phyloP scores from a whole-genome alignment of 2,329 filamentous ascomycete species.

The Aureobasidium sp. region DNA sequence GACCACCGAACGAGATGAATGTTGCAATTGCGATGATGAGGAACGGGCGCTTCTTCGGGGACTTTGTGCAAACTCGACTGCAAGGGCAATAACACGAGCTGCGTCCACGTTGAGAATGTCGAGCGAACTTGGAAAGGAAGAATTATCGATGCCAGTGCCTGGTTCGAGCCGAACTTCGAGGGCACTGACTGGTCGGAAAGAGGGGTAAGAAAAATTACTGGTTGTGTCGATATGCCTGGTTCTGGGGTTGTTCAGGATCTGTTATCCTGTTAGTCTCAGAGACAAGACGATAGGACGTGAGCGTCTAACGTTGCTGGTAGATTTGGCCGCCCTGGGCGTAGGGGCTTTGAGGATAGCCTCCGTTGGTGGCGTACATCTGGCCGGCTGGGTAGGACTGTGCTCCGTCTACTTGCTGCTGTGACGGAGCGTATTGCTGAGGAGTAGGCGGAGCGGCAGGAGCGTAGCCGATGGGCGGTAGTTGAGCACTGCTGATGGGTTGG shows the following conservation, averaged over 20 bases:
- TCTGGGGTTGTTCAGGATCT: constrained; percentile 17
- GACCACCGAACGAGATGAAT: background rate
- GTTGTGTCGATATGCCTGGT: constrained; percentile 17
- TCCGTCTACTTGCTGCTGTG: constrained; percentile 39
- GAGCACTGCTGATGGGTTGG: constrained; percentile 37
- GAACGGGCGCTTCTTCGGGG: background rate
- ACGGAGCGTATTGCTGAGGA: constrained; percentile 38
- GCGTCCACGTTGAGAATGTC: background rate
- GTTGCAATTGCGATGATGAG: background rate
- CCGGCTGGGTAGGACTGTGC: constrained; percentile 39
- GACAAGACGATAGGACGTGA: background rate
- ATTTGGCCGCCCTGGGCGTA: constrained; percentile 40
- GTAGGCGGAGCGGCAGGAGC: constrained; percentile 37
- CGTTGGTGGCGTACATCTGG: constrained; percentile 33
- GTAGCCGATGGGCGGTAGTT: constrained; percentile 44
- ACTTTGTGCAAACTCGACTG: background rate
- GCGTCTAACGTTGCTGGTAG: constrained; percentile 32
- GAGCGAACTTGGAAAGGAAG: background rate
- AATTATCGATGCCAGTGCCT: background rate
- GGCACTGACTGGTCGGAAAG: background rate
- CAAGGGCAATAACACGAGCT: background rate
- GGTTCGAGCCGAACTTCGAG: background rate
- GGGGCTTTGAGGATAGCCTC: constrained; percentile 42
- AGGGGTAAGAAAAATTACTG: constrained; percentile 12
- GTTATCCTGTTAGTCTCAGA: background rate